Base-by-base conservation (phyloP, 176 grass and related monocot genomes). In the Carex scoparia region DNA sequence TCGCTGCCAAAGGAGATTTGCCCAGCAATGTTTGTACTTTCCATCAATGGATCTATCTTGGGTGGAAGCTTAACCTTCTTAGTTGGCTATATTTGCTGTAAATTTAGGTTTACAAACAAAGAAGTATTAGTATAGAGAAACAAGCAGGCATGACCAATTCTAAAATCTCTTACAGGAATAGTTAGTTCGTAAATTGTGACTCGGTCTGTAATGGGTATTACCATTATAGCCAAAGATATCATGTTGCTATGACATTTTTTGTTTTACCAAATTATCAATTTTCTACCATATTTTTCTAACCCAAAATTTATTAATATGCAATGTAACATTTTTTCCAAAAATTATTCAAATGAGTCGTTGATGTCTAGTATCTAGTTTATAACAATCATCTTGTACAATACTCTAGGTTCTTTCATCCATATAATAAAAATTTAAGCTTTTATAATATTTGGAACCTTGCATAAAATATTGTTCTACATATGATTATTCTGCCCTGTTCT, bases 1-100 rank as follows among this genome's bases (percentile, higher is more conserved):
- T 12, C 84, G 67, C 90, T 69, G 90, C 87, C 90, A 92, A 92
- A 92, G 84, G 87, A 92, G 90, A 89, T 85, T 92, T 92, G 90
- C 87, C 90, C 87, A 89, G 90, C 65, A 44, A 92, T 86, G 87
- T 84, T 71, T 42, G 14, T 12, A 23, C 27, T 32, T 10, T 77
- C 27, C 73, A 77, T 33, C 1, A 70, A 16, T n/a, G 58, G 4
- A n/a, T n/a, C 11, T 65, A 18, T 69, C 15, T 19, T 3, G 35
- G 35, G 35, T 1, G 38, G 7, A 70, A 44, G 5, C 37, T 10
- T 42, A n/a, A 0, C 37, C 68, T 16, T 23, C 23, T 40, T 14
- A 70, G 6, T 9, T 4, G 13, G 66, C 18, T 69, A 69, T 14
- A n/a, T 18, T 10, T 44, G 6, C 14, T 70, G 5, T 42, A 8